These are phyloP conservation scores for Plantago coronopus DNA, from an alignment of 305 asterid genomes.

Conservation along the genomic window DNA sequence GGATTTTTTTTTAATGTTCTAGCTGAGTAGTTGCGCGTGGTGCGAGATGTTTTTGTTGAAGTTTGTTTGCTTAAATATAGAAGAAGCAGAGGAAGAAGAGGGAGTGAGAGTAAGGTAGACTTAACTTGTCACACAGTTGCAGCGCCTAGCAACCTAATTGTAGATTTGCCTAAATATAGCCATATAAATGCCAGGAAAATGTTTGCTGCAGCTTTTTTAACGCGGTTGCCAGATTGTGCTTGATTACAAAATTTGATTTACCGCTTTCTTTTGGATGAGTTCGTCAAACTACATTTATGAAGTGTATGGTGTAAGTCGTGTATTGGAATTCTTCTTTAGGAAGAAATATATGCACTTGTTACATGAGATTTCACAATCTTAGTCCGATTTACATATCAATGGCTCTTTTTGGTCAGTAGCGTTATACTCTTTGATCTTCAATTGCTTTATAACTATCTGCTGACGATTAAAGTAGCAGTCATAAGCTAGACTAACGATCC, in stretches of 20 bases:
- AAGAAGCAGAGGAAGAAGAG: neutral
- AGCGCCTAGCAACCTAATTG: slow-evolving; percentile 8
- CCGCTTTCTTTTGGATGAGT: too few relatives aligned
- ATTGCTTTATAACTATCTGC: too few relatives aligned
- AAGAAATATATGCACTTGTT: too few relatives aligned
- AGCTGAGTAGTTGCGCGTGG: neutral
- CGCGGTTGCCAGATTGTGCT: neutral
- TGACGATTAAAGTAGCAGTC: neutral
- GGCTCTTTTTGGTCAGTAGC: too few relatives aligned
- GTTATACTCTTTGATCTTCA: too few relatives aligned
- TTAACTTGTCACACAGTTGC: slow-evolving; percentile 6
- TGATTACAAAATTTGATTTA: neutral
- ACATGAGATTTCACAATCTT: too few relatives aligned
- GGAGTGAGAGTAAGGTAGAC: neutral
- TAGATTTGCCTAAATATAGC: slow-evolving; percentile 1
- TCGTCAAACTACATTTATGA: too few relatives aligned
- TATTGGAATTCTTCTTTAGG: too few relatives aligned
- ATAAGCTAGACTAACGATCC: too few relatives aligned
- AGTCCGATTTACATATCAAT: too few relatives aligned
- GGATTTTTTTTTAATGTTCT: neutral
- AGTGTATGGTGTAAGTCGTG: too few relatives aligned
- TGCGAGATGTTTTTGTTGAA: neutral
- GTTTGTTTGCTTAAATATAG: neutral
- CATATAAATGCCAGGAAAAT: slow-evolving; percentile 2
- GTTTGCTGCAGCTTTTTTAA: neutral